Conservation (phyloP, 768 basidiomycete genomes). For the Phylloporus sp. region DNA sequence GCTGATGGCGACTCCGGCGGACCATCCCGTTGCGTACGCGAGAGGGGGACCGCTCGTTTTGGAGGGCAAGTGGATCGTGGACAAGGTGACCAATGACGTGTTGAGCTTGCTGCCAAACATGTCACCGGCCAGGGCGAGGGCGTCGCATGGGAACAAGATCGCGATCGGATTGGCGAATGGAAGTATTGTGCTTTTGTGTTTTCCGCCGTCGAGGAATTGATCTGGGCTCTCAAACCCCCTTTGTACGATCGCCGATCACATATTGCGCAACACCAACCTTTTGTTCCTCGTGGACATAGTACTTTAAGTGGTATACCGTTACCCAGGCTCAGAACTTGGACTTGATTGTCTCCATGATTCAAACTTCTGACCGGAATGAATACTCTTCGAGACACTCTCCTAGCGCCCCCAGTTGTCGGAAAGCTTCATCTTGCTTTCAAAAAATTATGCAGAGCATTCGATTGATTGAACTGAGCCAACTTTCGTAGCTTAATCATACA, state of each 20-base stretch:
- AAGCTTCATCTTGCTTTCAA: too few species aligned
- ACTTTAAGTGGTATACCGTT: too few species aligned
- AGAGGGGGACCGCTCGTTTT: conserved; percentile 10
- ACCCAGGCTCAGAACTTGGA: too few species aligned
- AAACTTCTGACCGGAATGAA: too few species aligned
- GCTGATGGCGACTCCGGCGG: conserved; percentile 16
- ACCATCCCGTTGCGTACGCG: conserved; percentile 13
- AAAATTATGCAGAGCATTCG: too few species aligned
- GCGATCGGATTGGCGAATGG: conserved; percentile 29
- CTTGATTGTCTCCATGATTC: too few species aligned
- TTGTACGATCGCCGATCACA: too few species aligned
- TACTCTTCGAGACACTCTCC: too few species aligned
- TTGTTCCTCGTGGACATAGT: too few species aligned
- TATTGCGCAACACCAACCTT: too few species aligned
- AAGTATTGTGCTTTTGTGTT: conserved; percentile 24
- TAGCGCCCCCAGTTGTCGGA: too few species aligned
- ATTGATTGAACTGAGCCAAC: not conserved
- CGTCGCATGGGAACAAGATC: conserved; percentile 20
- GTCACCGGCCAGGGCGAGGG: conserved; percentile 22
- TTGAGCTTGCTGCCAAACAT: conserved; percentile 28
- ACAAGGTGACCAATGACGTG: conserved; percentile 10
- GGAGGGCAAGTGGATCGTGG: conserved; percentile 24
- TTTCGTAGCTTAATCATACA: not conserved
- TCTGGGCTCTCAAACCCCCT: too few species aligned
- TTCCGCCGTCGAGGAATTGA: conserved; percentile 14